Evolutionary conservation across 306 rosid species (phyloP).

Genomic region (Spatholobus suberectus): DNA sequence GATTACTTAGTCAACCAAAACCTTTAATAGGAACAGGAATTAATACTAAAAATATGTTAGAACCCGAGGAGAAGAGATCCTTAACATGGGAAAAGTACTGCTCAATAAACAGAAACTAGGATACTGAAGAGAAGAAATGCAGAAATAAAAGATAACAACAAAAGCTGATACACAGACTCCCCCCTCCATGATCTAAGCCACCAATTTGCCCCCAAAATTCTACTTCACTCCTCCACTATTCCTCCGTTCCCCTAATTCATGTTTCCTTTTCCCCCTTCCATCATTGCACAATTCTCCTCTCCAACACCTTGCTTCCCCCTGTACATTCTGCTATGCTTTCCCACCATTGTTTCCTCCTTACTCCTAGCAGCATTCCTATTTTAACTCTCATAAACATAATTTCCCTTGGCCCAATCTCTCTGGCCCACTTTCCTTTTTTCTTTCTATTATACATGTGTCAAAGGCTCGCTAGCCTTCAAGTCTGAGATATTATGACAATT

Average conservation of each 20-base stretch:
- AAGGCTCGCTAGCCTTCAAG: background rate
- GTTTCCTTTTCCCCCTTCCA: background rate
- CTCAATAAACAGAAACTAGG: background rate
- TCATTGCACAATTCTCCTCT: background rate
- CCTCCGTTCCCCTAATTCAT: background rate
- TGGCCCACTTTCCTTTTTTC: background rate
- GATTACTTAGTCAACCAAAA: slow-evolving; percentile 3
- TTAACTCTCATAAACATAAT: background rate
- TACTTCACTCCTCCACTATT: background rate
- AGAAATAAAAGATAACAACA: background rate
- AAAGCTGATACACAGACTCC: background rate
- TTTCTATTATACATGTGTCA: background rate
- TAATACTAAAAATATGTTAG: background rate
- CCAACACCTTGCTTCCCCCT: background rate
- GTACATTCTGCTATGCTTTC: background rate
- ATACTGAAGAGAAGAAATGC: background rate
- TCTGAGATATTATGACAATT: slow-evolving; percentile 5
- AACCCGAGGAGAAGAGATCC: background rate
- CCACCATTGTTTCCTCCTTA: background rate
- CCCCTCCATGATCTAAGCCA: background rate
- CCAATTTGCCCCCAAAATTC: background rate
- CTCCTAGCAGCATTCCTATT: background rate
- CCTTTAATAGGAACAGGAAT: background rate
- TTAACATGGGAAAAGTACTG: background rate
- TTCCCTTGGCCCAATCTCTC: background rate